These are phyloP conservation scores for Auriculariales sp. DNA, from an alignment of 768 basidiomycete species.

Conservation along the genomic window DNA sequence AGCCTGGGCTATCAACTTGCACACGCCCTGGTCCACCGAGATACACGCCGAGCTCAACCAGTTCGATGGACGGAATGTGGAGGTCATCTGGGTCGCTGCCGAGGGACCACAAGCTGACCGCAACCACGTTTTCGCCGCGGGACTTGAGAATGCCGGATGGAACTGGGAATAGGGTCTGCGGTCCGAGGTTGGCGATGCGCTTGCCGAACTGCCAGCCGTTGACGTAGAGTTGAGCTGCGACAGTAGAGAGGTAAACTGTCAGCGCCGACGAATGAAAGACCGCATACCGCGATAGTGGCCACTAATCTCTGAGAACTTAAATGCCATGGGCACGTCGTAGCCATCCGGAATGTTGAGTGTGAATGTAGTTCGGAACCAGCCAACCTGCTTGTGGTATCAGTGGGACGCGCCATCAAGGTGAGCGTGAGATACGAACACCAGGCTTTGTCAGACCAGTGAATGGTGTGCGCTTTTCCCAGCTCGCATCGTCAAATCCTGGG, in stretches of 20 bases:
- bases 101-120: constrained; percentile 14
- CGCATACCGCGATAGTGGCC: constrained; percentile 11
- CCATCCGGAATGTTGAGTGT: constrained; percentile 12
- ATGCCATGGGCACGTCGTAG: constrained; percentile 13
- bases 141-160: constrained; percentile 14
- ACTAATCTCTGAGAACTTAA: constrained; percentile 11
- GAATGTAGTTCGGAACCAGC: constrained; percentile 14
- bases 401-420: constrained; percentile 5
- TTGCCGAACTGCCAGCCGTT: constrained; percentile 20
- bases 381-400: constrained; percentile 13
- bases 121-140: constrained; percentile 13
- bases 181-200: constrained; percentile 11
- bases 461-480: constrained; percentile 6
- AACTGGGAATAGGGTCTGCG: constrained; percentile 9
- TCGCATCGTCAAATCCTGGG: constrained; percentile 14
- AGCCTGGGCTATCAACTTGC: no score
- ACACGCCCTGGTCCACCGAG: neutral
- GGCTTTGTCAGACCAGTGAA: neutral
- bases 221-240: constrained; percentile 9
- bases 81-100: neutral
- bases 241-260: neutral
- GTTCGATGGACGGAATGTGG: neutral
- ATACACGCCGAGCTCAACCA: neutral
- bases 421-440: neutral
- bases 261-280: neutral